Evolutionary conservation across 2,329 filamentous ascomycete genomes (phyloP), one percentile per base, ranked within the genome.

Genomic region (Capronia americana): DNA sequence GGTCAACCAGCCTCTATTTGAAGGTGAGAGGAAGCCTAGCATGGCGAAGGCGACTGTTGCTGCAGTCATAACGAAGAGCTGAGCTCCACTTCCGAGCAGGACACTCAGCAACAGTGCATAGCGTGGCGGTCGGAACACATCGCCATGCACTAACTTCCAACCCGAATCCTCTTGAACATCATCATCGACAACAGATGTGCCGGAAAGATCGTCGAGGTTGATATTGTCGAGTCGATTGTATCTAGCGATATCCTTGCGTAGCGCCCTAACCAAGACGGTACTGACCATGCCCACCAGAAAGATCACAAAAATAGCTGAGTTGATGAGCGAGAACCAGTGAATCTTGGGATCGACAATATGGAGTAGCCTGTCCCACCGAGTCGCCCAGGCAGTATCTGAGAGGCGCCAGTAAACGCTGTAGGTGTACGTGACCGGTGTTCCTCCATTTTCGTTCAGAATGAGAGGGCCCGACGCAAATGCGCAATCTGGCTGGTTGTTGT

Each of bases 281-380:
- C 90, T 90, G 70, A 99, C 95, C 73, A 95, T 97, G 54, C 93
- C 87, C 41, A 94, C 89, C 48, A 98, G 84, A 79, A 98, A 95
- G 57, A 97, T 86, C 58, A 99, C 93, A 69, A 99, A 96, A 53
- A 98, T 89, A 57, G 95, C 92, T 41, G 93, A 97, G 79, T 97
- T 97, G 80, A 98, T 91, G 57, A 99, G 88, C 66, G 93, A 97
- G 82, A 98, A 97, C 95, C 95, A 99, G 79, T 99, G 95, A 73
- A 99, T 98, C 83, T 95, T 96, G 60, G 95, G 93, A 78, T 98
- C 93, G 76, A 93, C 96, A 32, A 99, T 94, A 75, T 98, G 94
- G 41, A 99, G 85, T 77, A 98, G 98, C 80, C 97, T 98, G 84
- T 99, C 95, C 95, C 95, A 99, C 70, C 95, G 88, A 12, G 95